Percentiles rank a stretch among this genome's conserved stretches.
phyloP scores from a whole-genome alignment of 805 yeast genomes.

The Ogataea saltuana region DNA sequence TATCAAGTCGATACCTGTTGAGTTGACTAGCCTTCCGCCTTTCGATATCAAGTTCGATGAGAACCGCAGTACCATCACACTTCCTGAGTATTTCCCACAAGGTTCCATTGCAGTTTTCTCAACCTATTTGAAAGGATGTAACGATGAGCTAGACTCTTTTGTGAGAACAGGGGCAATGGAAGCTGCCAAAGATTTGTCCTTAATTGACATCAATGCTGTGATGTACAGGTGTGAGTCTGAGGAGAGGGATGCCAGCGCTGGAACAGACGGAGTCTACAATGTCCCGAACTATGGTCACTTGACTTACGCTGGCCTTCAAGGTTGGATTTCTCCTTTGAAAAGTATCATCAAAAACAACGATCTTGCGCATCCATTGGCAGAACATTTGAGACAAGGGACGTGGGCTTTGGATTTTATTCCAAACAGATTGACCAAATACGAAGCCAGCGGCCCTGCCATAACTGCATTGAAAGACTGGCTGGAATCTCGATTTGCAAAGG shows the following conservation, averaged over 20 bases:
- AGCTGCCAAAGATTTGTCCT: slow-evolving; percentile 60
- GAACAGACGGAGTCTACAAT: slow-evolving; percentile 68
- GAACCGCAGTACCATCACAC: slow-evolving; percentile 51
- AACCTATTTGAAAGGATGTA: slow-evolving; percentile 68
- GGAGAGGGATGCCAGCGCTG: slow-evolving; percentile 78
- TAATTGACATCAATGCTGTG: slow-evolving; percentile 73
- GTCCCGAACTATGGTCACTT: slow-evolving; percentile 75
- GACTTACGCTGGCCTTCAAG: slow-evolving; percentile 89
- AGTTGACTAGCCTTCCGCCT: slow-evolving; percentile 51
- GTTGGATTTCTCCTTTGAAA: slow-evolving; percentile 77
- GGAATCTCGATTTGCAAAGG: slow-evolving; percentile 56
- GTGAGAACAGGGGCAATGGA: slow-evolving; percentile 76
- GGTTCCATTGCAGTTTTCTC: slow-evolving; percentile 88
- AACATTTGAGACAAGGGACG: slow-evolving; percentile 74
- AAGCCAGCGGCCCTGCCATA: slow-evolving; percentile 45
- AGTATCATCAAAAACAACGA: slow-evolving; percentile 66
- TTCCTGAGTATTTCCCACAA: slow-evolving; percentile 72
- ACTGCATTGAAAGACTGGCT: slow-evolving; percentile 70
- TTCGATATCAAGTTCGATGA: slow-evolving; percentile 48
- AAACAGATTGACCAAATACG: slow-evolving; percentile 59
- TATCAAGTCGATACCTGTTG: slow-evolving; percentile 67
- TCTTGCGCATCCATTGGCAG: slow-evolving; percentile 80
- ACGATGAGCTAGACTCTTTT: slow-evolving; percentile 60
- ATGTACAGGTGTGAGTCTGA: slow-evolving; percentile 82
- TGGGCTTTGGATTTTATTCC: slow-evolving; percentile 88